These are phyloP conservation scores for Kandelia obovata DNA, from an alignment of 345 rosid species.

Conservation along the genomic window DNA sequence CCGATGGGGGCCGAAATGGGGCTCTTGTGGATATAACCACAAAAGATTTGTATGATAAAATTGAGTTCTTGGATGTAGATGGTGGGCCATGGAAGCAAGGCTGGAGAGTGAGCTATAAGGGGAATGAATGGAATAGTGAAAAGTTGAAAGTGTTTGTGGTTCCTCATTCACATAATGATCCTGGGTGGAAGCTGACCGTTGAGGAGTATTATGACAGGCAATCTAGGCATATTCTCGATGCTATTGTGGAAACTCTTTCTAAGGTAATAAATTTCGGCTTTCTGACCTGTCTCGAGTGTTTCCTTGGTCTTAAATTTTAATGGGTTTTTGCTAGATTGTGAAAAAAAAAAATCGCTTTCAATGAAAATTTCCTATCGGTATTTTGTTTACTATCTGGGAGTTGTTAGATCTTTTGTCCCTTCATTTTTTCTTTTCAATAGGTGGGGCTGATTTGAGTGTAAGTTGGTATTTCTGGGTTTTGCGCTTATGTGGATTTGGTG, in stretches of 20 bases:
- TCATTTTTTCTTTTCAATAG: no score
- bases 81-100: conserved; percentile 99
- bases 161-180: conserved; percentile 99
- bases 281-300: neutral
- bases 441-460: no score
- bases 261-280: conserved; percentile 41
- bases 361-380: no score
- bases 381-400: no score
- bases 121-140: conserved; percentile 86
- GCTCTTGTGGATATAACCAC: conserved; percentile 68
- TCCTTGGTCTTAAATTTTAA: neutral
- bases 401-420: no score
- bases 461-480: no score
- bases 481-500: no score
- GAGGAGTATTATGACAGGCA: conserved; percentile 92
- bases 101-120: conserved; percentile 71
- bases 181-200: conserved; percentile 95
- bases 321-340: conserved; percentile 1
- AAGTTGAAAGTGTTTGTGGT: conserved; percentile 79
- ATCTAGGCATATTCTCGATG: conserved; percentile 75
- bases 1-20: conserved; percentile 15
- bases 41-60: conserved; percentile 80
- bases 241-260: conserved; percentile 76
- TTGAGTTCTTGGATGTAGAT: conserved; percentile 68
- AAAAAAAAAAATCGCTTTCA: neutral